These are phyloP conservation scores for Chlorella vulgaris DNA, from an alignment of 139 green algal species.

Conservation along the genomic window DNA sequence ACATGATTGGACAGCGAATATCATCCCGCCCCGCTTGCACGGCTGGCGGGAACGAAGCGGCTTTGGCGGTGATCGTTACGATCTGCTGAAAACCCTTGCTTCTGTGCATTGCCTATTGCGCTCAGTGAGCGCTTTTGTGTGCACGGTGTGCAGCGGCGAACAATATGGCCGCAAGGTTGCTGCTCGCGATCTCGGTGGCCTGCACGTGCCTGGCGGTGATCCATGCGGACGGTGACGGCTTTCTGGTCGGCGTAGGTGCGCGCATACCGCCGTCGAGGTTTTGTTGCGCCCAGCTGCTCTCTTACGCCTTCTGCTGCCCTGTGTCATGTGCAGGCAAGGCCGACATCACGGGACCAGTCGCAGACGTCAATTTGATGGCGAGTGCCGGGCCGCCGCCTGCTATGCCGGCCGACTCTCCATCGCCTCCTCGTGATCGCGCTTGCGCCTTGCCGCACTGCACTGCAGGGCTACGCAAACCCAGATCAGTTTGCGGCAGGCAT, in stretches of 20 bases:
- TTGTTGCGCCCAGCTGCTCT: neutral
- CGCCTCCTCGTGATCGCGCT: neutral
- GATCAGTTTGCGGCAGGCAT: conserved; percentile 75
- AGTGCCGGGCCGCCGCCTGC: neutral
- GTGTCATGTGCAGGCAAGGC: conserved; percentile 60
- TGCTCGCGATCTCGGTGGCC: neutral
- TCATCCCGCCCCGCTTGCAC: no score
- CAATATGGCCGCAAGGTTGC: no score
- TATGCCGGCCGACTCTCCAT: neutral
- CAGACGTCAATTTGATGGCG: conserved; percentile 89
- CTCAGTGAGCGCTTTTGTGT: no score
- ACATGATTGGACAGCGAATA: no score
- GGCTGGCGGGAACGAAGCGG: no score
- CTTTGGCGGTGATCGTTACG: no score
- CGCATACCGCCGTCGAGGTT: neutral
- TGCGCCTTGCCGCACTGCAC: neutral
- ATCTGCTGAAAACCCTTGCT: no score
- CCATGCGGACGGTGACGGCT: neutral
- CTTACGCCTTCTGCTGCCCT: neutral
- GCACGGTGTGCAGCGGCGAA: no score
- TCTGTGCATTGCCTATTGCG: no score
- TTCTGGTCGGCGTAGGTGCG: conserved; percentile 15
- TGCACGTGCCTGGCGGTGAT: neutral
- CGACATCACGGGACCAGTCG: conserved; percentile 80
- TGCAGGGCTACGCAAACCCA: conserved; percentile 79